Base-by-base conservation (phyloP, 2,329 filamentous ascomycete species). In the Cordyceps tenuipes region DNA sequence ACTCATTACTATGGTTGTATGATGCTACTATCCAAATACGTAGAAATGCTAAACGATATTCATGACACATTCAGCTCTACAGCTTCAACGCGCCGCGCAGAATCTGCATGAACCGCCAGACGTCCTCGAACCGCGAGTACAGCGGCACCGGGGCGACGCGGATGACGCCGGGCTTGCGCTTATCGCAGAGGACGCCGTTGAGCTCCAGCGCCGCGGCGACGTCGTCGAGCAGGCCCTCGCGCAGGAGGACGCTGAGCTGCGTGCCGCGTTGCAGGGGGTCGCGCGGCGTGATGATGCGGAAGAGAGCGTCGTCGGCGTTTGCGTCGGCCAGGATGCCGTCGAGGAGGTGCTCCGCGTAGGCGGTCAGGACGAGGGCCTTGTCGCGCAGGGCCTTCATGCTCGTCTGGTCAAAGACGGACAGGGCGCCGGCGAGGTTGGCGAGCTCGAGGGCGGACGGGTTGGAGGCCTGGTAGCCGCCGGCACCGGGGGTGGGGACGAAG, bases 131-230 rank as follows among this genome's bases (percentile, higher is more conserved):
- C 0, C 82, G 84, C 68, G 93, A 93, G 73, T 96, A 96, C 65
- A 96, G 71, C 9, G 91, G 91, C 47, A 89, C 87, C 1, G 92
- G 91, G 2, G 91, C 90, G 1, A 95, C 85, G 1, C 91, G 79
- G 55, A 96, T 86, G 17, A 96, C 91, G 69, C 92, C 86, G 1
- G 92, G 91, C 71, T 89, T 90, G 62, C 91, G 79, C 79, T 94
- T 89, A 69, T 96, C 91, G 43, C 89, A 85, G 1, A 95, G 82
- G 2, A 94, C 85, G 1, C 87, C 89, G 1, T 82, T 80, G 13
- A 82, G 79, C 65, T 89, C 83, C 31, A 96, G 71, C 31, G 79
- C 79, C 48, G 77, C 75, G 62, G 84, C 79, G 2, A 95, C 83
- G 7, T 69, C 69, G n/a, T 93, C 89, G 59, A 96, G 73, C 56